Evolutionary conservation across 148 eudicot species (phyloP).

Genomic region (Polygonum maritimum): DNA sequence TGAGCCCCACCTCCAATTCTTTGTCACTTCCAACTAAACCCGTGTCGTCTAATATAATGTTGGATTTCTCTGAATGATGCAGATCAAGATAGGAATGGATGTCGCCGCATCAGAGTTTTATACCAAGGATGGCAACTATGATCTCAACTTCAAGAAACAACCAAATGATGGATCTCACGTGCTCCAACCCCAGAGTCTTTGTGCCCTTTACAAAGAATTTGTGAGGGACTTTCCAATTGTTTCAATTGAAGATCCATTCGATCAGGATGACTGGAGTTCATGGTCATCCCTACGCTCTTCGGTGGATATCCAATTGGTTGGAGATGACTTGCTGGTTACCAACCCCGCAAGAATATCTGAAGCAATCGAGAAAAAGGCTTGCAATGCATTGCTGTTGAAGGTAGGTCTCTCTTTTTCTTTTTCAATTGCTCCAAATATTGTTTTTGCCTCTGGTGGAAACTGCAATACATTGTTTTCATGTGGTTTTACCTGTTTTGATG

Average conservation of each 20-base stretch:
- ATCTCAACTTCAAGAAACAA: constrained; percentile 92
- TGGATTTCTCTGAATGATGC: constrained; percentile 18
- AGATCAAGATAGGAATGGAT: constrained; percentile 99
- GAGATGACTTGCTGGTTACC: constrained; percentile 96
- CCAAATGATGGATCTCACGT: constrained; percentile 99
- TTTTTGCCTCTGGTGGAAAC: not conserved
- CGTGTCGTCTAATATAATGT: not conserved
- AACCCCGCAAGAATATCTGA: constrained; percentile 87
- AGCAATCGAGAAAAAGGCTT: constrained; percentile 80
- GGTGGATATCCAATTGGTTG: constrained; percentile 87
- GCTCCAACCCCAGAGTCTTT: constrained; percentile 55
- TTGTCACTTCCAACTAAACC: not conserved
- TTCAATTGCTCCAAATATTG: constrained; percentile 1
- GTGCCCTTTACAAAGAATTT: constrained; percentile 81
- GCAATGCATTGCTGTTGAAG: constrained; percentile 93
- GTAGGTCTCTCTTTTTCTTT: constrained; percentile 22
- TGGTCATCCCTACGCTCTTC: constrained; percentile 80
- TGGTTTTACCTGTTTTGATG: not conserved
- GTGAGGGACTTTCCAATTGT: constrained; percentile 87
- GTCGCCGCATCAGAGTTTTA: constrained; percentile 98
- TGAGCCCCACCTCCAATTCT: not conserved
- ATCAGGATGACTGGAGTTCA: constrained; percentile 96
- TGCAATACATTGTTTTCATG: not conserved
- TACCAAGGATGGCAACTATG: constrained; percentile 82
- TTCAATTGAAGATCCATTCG: constrained; percentile 99